Evolutionary conservation across 140 eudicot species (phyloP).

Genomic region (Stevia rebaudiana): DNA sequence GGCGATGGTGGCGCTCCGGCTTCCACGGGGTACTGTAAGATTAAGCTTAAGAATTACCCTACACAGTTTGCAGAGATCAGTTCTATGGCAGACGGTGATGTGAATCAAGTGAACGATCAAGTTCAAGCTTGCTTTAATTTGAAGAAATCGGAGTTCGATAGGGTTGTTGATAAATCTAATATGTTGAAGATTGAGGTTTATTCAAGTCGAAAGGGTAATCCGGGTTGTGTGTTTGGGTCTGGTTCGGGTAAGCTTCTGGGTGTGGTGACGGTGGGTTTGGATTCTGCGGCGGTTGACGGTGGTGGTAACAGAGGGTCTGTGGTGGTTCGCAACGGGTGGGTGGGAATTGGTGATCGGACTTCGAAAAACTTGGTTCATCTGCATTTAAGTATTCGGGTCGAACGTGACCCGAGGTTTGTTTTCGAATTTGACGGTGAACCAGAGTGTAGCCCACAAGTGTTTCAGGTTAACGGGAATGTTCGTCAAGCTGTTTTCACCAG

Average conservation of each 20-base stretch:
- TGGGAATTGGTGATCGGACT: slow-evolving; percentile 36
- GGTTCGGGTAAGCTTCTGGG: slow-evolving; percentile 61
- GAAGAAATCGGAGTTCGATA: slow-evolving; percentile 56
- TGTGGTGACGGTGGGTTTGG: slow-evolving; percentile 47
- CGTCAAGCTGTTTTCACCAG: slow-evolving; percentile 94
- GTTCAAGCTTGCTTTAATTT: slow-evolving; percentile 53
- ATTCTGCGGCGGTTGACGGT: slow-evolving; percentile 44
- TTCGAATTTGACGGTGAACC: slow-evolving; percentile 48
- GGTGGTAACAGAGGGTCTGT: slow-evolving; percentile 47
- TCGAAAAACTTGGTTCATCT: slow-evolving; percentile 32
- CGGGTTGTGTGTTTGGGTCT: slow-evolving; percentile 44
- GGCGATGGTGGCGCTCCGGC: slow-evolving; percentile 32
- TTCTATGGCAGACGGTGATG: slow-evolving; percentile 20
- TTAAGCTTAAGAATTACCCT: slow-evolving; percentile 48
- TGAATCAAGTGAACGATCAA: slow-evolving; percentile 38
- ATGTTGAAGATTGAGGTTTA: slow-evolving; percentile 53
- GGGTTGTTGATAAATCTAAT: slow-evolving; percentile 32
- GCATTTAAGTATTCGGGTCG: slow-evolving; percentile 63
- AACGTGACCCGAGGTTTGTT: slow-evolving; percentile 69
- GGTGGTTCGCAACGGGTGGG: slow-evolving; percentile 77
- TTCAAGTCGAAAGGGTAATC: slow-evolving; percentile 23
- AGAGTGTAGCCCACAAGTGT: slow-evolving; percentile 45
- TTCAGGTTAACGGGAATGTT: slow-evolving; percentile 88
- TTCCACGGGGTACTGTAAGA: slow-evolving; percentile 47
- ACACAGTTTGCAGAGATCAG: slow-evolving; percentile 42